These are phyloP conservation scores for Xenoacremonium recifei DNA, from an alignment of 2,329 filamentous ascomycete species.

Conservation along the genomic window DNA sequence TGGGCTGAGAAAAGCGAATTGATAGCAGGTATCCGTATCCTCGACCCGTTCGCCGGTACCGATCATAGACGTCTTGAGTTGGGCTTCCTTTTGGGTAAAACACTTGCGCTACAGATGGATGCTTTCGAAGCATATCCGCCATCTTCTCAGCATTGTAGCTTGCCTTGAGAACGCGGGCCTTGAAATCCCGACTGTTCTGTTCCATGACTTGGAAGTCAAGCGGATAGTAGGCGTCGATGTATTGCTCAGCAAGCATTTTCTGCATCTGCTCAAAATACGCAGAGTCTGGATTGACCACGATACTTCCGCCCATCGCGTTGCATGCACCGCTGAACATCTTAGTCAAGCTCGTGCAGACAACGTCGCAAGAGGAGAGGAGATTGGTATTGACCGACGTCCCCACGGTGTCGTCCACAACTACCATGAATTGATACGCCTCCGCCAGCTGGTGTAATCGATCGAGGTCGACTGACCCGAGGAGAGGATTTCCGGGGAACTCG, in stretches of 20 bases:
- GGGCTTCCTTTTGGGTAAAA: slow-evolving; percentile 41
- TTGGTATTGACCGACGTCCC: slow-evolving; percentile 45
- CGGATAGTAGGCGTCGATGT: slow-evolving; percentile 22
- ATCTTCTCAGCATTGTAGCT: slow-evolving; percentile 25
- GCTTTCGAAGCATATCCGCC: slow-evolving; percentile 24
- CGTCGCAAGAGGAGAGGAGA: slow-evolving; percentile 44
- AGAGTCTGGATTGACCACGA: slow-evolving; percentile 43
- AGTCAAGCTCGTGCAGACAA: slow-evolving; percentile 50
- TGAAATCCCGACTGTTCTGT: slow-evolving; percentile 38
- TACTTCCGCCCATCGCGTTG: slow-evolving; percentile 50
- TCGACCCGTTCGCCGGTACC: slow-evolving; percentile 33
- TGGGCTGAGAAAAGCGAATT: slow-evolving; percentile 42
- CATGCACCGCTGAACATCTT: slow-evolving; percentile 56
- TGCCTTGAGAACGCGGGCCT: slow-evolving; percentile 28
- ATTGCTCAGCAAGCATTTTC: slow-evolving; percentile 15
- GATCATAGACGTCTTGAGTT: slow-evolving; percentile 32
- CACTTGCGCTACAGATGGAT: slow-evolving; percentile 26
- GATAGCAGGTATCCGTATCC: slow-evolving; percentile 53
- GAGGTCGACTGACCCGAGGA: slow-evolving; percentile 29
- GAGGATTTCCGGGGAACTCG: slow-evolving; percentile 40
- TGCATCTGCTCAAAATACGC: slow-evolving; percentile 31
- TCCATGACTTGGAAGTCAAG: slow-evolving; percentile 31
- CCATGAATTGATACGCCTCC: slow-evolving; percentile 36
- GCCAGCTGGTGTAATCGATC: slow-evolving; percentile 25
- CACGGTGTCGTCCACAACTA: slow-evolving; percentile 46